These are phyloP conservation scores for Kodamaea hsintzibuensis DNA, from an alignment of 805 yeast species.

Conservation along the genomic window DNA sequence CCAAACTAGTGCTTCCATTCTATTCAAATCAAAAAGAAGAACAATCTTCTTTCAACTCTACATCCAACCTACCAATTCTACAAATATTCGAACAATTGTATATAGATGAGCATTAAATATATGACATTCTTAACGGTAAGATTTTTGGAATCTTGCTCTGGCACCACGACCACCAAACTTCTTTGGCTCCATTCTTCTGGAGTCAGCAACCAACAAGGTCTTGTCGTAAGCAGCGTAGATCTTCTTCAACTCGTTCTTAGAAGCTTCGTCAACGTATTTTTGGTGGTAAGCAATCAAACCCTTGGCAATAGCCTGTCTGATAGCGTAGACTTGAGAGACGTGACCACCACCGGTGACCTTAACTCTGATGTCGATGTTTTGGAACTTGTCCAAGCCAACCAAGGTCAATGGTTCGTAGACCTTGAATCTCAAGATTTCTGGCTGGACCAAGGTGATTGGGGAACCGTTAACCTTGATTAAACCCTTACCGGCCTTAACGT, in stretches of 20 bases:
- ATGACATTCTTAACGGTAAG: conserved; percentile 81
- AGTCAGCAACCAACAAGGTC: conserved; percentile 98
- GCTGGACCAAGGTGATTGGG: conserved; percentile 98
- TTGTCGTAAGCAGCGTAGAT: conserved; percentile 97
- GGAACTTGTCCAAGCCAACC: conserved; percentile 98
- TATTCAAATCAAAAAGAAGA: too few species aligned
- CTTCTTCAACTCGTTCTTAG: conserved; percentile 99
- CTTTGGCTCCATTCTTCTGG: conserved; percentile 99
- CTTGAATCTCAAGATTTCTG: conserved; percentile 98
- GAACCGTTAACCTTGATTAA: conserved; percentile 98
- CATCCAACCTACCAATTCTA: background rate
- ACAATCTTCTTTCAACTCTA: background rate
- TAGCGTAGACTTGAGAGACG: conserved; percentile 99
- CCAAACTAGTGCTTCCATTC: too few species aligned
- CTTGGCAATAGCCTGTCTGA: conserved; percentile 99
- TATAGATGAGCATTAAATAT: conserved; percentile 10
- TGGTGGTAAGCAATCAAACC: conserved; percentile 99
- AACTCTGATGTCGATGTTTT: conserved; percentile 97
- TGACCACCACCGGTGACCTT: conserved; percentile 99
- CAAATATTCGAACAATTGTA: conserved; percentile 4
- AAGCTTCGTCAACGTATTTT: conserved; percentile 98
- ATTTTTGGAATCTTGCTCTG: conserved; percentile 99
- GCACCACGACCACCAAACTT: conserved; percentile 99
- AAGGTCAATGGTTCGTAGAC: conserved; percentile 99
- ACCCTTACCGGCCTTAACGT: conserved; percentile 99